Evolutionary conservation across 257 asterid species (phyloP), one percentile per base, ranked within the genome.

Genomic region (Solanum pennellii): DNA sequence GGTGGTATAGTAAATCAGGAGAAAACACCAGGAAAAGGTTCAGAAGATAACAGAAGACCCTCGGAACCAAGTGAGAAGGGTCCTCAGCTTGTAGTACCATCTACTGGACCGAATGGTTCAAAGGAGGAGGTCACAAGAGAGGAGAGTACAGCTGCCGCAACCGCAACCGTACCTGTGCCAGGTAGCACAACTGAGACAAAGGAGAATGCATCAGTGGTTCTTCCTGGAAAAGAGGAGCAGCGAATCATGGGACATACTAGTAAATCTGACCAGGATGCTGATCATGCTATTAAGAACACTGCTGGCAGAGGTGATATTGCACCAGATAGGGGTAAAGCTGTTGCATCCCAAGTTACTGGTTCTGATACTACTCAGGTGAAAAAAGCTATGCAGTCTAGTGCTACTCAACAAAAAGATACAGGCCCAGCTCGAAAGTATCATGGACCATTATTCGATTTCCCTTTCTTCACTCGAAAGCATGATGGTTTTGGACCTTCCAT

Each of bases 381-480:
- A 91, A 94, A 92, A 91, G 92, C 98, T 72, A 86, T 87, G 66
- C 98, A 94, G 89, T 91, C 93, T 29, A 92, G 93, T 90, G 76
- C 92, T 72, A 31, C 89, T 88, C 99, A 93, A 86, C 92, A 95
- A 41, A 96, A 94, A 93, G 98, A 95, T 89, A 90, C 92, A 29
- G 91, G 94, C 91, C 89, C 98, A 44, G 89, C 92, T 47, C 92
- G 98, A 89, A 97, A 97, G 90, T 97, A 97, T 92, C 99, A 97
- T 16, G 99, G 99, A 49, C 99, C 99, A 85, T 89, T 97, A 87
- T 97, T 96, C 87, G 99, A 97, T 93, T 97, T 97, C 89, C 99
- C 99, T 12, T 96, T 92, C 86, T 97, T 97, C 92, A 97, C 98
- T 79, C 93, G 99, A 88, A 96, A 97, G 91, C 96, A 95, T 69